A percentile compares a stretch with the other conserved stretches of the same genome.
Evolutionary conservation across 768 basidiomycete species (phyloP).

Genomic region (Neoboletus magnificus): DNA sequence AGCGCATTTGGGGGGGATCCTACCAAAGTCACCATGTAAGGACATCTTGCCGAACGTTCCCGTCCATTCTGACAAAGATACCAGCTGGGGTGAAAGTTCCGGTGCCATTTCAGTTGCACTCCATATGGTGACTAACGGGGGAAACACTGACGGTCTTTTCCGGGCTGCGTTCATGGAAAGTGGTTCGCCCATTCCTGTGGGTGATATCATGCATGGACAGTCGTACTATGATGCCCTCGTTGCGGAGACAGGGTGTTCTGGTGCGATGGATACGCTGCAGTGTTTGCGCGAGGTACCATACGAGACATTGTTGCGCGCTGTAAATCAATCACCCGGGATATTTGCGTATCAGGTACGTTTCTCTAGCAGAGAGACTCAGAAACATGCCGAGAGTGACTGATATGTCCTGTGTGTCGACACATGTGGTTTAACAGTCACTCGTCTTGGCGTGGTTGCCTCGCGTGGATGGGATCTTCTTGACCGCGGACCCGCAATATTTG

Average conservation of each 20-base stretch:
- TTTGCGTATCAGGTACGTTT: slow-evolving; percentile 32
- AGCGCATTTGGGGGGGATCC: slow-evolving; percentile 56
- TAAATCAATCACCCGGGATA: slow-evolving; percentile 32
- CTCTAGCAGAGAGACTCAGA: background rate
- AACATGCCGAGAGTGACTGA: background rate
- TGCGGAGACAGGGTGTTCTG: slow-evolving; percentile 28
- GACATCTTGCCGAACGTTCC: background rate
- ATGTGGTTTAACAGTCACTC: slow-evolving; percentile 16
- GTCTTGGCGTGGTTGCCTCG: slow-evolving; percentile 36
- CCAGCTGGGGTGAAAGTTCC: slow-evolving; percentile 35
- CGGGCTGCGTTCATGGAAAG: slow-evolving; percentile 39
- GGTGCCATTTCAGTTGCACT: slow-evolving; percentile 37
- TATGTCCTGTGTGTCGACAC: background rate
- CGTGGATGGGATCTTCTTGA: slow-evolving; percentile 40
- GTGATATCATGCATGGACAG: slow-evolving; percentile 22
- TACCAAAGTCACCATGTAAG: slow-evolving; percentile 36
- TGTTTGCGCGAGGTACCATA: slow-evolving; percentile 36
- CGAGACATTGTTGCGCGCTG: slow-evolving; percentile 28
- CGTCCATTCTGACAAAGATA: background rate
- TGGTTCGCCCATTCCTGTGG: slow-evolving; percentile 31
- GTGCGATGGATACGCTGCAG: slow-evolving; percentile 25
- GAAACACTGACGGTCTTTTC: slow-evolving; percentile 26
- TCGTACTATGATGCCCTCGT: slow-evolving; percentile 32
- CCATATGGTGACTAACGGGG: slow-evolving; percentile 29
- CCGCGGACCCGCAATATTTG: slow-evolving; percentile 29